Conservation (phyloP, 2,329 filamentous ascomycete species). For the Sporothrix luriei region DNA sequence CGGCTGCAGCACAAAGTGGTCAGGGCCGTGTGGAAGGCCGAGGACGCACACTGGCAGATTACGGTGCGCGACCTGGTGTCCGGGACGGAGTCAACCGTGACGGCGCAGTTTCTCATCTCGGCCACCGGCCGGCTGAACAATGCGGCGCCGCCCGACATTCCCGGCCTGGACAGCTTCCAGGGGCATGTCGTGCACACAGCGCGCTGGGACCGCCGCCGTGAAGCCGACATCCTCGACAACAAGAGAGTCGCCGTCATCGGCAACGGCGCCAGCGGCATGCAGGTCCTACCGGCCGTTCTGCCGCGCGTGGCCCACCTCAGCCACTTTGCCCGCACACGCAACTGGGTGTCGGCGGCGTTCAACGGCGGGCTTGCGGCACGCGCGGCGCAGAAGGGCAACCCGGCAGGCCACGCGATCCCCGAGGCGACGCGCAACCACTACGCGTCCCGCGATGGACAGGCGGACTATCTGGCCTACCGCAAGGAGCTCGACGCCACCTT, state of each 20-base stretch:
- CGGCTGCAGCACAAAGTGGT: constrained; percentile 23
- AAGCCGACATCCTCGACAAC: neutral
- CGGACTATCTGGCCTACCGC: constrained; percentile 13
- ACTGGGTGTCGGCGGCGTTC: constrained; percentile 32
- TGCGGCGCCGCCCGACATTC: constrained; percentile 15
- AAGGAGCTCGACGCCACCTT: constrained; percentile 27
- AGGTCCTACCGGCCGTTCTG: constrained; percentile 31
- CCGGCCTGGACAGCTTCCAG: neutral
- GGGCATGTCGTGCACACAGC: constrained; percentile 19
- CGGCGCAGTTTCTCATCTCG: constrained; percentile 14
- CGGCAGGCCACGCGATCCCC: neutral
- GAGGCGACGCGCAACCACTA: neutral
- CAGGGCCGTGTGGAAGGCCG: neutral
- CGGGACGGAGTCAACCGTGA: neutral
- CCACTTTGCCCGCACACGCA: constrained; percentile 32
- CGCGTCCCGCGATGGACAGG: neutral
- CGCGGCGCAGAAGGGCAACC: constrained; percentile 8
- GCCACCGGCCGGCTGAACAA: constrained; percentile 24
- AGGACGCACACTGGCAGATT: constrained; percentile 8
- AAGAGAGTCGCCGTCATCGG: constrained; percentile 35
- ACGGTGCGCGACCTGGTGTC: neutral
- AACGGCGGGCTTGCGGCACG: neutral
- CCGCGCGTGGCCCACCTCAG: constrained; percentile 26
- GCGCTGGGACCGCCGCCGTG: neutral
- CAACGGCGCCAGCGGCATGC: constrained; percentile 34